phyloP scores from a whole-genome alignment of 768 basidiomycete species.

The Leucocoprinus leucothites region DNA sequence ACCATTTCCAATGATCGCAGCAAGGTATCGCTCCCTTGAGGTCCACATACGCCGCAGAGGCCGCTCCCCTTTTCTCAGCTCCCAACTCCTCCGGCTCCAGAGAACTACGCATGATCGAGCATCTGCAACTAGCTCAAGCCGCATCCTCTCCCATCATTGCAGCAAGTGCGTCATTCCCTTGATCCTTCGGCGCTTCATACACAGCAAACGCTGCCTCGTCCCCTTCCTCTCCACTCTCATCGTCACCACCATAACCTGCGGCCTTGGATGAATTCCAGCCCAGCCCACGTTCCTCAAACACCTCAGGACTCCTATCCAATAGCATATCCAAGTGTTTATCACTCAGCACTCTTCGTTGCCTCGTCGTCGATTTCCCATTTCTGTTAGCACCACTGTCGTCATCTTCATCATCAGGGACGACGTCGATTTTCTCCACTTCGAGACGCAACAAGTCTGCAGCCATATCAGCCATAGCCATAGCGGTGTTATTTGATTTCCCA shows the following conservation, averaged over 20 bases:
- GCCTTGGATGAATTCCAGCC: constrained; percentile 64
- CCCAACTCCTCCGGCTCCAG: too few species aligned
- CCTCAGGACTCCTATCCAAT: constrained; percentile 74
- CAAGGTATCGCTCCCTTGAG: too few species aligned
- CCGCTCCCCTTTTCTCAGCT: too few species aligned
- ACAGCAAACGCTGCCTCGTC: constrained; percentile 72
- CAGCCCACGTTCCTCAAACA: constrained; percentile 64
- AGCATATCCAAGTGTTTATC: constrained; percentile 79
- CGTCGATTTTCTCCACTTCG: constrained; percentile 87
- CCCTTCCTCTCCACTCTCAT: constrained; percentile 18
- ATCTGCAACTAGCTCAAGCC: too few species aligned
- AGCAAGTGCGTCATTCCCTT: constrained; percentile 66
- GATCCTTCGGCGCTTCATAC: constrained; percentile 61
- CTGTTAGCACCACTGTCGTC: constrained; percentile 19
- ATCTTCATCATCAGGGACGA: constrained; percentile 71
- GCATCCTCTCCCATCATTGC: constrained; percentile 58
- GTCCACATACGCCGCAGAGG: too few species aligned
- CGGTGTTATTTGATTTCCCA: constrained; percentile 45
- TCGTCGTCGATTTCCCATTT: not conserved
- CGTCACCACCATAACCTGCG: not conserved
- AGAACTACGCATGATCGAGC: too few species aligned
- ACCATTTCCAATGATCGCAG: too few species aligned
- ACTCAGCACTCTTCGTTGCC: constrained; percentile 70
- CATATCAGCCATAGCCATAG: constrained; percentile 63
- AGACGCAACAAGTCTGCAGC: constrained; percentile 73